Evolutionary conservation across 1,284 basidiomycete genomes (phyloP).

Genomic region (Ceratobasidium sp.): DNA sequence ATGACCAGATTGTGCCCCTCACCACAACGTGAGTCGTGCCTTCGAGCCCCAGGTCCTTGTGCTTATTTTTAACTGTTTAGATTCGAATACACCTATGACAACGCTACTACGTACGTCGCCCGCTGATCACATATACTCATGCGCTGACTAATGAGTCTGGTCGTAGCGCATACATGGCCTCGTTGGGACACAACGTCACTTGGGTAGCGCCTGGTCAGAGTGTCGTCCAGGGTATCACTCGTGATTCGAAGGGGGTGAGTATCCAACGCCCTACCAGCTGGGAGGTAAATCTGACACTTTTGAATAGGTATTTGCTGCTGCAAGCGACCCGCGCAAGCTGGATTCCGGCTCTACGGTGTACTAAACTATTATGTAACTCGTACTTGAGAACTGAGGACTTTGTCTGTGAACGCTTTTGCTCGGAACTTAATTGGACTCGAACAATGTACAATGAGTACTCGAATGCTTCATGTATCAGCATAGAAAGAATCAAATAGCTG

Average conservation of each 20-base stretch:
- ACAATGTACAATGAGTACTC: no score
- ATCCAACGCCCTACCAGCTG: not conserved
- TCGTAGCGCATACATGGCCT: constrained; percentile 36
- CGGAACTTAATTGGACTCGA: no score
- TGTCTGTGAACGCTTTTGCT: no score
- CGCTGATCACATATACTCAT: not conserved
- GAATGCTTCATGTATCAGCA: no score
- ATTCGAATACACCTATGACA: constrained; percentile 33
- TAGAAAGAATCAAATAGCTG: no score
- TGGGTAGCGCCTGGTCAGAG: constrained; percentile 41
- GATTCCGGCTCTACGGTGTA: constrained; percentile 26
- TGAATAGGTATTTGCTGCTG: constrained; percentile 25
- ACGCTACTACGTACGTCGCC: constrained; percentile 29
- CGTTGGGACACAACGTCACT: constrained; percentile 37
- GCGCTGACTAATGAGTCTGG: not conserved
- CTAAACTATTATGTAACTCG: no score
- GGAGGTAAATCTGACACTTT: not conserved
- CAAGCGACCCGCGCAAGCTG: constrained; percentile 29
- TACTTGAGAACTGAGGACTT: no score
- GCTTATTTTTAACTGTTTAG: not conserved
- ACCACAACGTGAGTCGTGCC: constrained; percentile 33
- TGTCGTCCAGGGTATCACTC: constrained; percentile 22
- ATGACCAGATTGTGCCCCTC: constrained; percentile 41
- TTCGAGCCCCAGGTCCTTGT: not conserved
- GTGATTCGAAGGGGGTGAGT: constrained; percentile 1